Evolutionary conservation across 2,329 filamentous ascomycete genomes (phyloP).

Genomic region (Lachnellula arida): DNA sequence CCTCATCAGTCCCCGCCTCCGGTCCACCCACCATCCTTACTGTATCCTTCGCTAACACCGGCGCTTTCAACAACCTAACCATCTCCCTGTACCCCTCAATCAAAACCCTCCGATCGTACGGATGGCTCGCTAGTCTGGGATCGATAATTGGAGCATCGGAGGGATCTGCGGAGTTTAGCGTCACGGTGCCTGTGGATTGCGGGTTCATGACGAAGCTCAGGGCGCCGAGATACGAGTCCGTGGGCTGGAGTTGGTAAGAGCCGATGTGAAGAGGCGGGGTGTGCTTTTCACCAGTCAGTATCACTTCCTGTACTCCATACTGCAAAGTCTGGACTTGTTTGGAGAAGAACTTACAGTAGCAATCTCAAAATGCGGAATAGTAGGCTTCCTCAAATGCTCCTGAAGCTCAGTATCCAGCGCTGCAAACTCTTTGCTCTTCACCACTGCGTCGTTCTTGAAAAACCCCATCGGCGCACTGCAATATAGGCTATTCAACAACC

Average conservation of each 20-base stretch:
- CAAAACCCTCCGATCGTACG: conserved; percentile 49
- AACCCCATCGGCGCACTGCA: conserved; percentile 39
- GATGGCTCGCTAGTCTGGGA: conserved; percentile 54
- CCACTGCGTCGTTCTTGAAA: conserved; percentile 40
- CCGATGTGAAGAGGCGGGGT: conserved; percentile 33
- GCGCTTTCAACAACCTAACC: conserved; percentile 38
- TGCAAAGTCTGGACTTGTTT: conserved; percentile 21
- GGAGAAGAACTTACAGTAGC: conserved; percentile 41
- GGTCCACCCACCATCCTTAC: conserved; percentile 40
- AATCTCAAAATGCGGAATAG: conserved; percentile 55
- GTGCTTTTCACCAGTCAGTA: conserved; percentile 13
- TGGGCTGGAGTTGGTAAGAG: conserved; percentile 29
- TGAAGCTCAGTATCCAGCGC: conserved; percentile 41
- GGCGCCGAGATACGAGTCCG: conserved; percentile 40
- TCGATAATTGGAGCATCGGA: conserved; percentile 57
- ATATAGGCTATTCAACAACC: conserved; percentile 37
- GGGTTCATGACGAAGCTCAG: conserved; percentile 49
- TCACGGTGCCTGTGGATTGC: conserved; percentile 57
- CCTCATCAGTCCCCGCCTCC: conserved; percentile 46
- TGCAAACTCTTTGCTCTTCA: conserved; percentile 43
- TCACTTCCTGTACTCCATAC: not conserved
- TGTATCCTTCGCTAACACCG: conserved; percentile 41
- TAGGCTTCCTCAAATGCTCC: conserved; percentile 41
- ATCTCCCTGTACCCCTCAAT: conserved; percentile 45
- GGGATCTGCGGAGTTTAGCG: conserved; percentile 56